Base-by-base conservation (phyloP, 306 rosid genomes). In the Pyrus bretschneideri region DNA sequence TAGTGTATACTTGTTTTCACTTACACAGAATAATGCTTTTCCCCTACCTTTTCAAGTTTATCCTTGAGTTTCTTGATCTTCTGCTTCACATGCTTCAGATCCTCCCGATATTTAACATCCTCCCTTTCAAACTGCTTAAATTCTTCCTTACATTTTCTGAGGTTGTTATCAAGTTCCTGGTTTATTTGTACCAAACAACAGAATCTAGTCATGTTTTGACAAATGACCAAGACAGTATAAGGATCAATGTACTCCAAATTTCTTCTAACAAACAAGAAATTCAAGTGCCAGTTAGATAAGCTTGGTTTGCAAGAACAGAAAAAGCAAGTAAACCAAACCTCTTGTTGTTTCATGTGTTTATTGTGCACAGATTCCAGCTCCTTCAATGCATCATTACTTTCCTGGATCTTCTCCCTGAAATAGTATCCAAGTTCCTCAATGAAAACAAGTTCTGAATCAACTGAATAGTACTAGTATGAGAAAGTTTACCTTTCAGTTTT, bases 51-150 rank as follows among this genome's bases (percentile, higher is more conserved):
- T 82, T 86, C 92, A 76, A 86, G 81, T 85, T 95, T 95, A 79
- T 92, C 97, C 23, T 85, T 91, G 65, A 92, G 84, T 85, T 92
- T 95, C 88, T 87, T 95, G 59, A 92, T 95, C 83, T 95, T 95
- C 84, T 88, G 96, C 74, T 70, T 89, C 85, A 86, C 61, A 83
- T 95, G 97, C 85, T 95, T 95, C 80, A 79, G 81, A 81, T 95
- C 97, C 85, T 95, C 98, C 65, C 91, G 86, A 80, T 85, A 81
- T 81, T 95, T 95, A 27, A 95, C 97, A 87, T 95, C 97, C 86
- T 88, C 91, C 83, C 98, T 86, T 83, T 95, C 98, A 84, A 95
- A 95, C 83, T 92, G 92, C 85, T 90, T 95, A 81, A 92, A 95
- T 65, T 89, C 95, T 54, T 95, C 98, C 80, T 95, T 90, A 75